Percentiles rank a stretch among this genome's conserved stretches.
Evolutionary conservation across 2,329 filamentous ascomycete species (phyloP).

Genomic region (Alternaria incomplexa): DNA sequence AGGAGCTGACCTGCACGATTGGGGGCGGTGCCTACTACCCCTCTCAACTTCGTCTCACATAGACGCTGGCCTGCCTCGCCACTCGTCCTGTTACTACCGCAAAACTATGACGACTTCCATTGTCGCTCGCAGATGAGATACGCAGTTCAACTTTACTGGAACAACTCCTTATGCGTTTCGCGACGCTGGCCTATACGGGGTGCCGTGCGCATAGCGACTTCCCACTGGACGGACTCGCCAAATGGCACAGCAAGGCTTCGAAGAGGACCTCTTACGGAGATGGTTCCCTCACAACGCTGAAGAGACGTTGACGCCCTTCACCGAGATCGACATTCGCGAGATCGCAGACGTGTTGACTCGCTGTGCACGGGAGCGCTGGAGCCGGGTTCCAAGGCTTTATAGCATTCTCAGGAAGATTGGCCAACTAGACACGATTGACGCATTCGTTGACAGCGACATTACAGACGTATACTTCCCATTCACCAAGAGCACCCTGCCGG

Average conservation of each 20-base stretch:
- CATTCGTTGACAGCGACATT: slow-evolving; percentile 14
- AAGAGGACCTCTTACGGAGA: neutral
- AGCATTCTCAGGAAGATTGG: slow-evolving; percentile 18
- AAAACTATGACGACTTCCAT: no score
- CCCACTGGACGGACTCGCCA: neutral
- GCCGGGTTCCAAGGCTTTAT: slow-evolving; percentile 20
- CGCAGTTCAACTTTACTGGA: no score
- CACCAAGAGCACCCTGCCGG: neutral
- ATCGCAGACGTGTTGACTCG: slow-evolving; percentile 18
- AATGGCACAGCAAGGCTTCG: neutral
- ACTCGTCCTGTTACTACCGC: no score
- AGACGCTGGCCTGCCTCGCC: no score
- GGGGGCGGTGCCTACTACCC: no score
- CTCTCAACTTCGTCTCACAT: no score
- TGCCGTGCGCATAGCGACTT: no score
- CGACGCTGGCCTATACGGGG: no score
- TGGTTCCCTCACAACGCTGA: neutral
- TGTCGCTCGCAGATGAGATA: no score
- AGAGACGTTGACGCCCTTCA: neutral
- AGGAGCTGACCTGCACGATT: no score
- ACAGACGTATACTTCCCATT: slow-evolving; percentile 18
- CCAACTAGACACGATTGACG: slow-evolving; percentile 11
- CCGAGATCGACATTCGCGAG: slow-evolving; percentile 10
- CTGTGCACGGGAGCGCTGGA: slow-evolving; percentile 10
- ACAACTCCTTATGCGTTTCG: no score